Conservation (phyloP, 2,329 filamentous ascomycete genomes). For the Colletotrichum noveboracense region DNA sequence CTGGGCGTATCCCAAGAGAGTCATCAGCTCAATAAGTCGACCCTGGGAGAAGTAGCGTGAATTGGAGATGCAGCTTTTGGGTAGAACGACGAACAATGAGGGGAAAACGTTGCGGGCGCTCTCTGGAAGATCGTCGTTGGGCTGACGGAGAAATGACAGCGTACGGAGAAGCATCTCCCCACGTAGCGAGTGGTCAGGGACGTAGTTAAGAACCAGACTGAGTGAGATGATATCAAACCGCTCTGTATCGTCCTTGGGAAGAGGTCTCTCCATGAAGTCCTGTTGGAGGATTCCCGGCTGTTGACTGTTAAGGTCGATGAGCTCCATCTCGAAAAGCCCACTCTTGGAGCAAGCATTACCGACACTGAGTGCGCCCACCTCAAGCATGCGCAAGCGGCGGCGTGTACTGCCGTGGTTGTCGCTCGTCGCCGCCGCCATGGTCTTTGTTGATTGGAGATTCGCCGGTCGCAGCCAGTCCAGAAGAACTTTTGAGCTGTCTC, state of each 20-base stretch:
- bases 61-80: slow-evolving; percentile 86
- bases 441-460: slow-evolving; percentile 27
- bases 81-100: slow-evolving; percentile 86
- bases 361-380: slow-evolving; percentile 87
- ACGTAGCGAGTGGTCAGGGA: slow-evolving; percentile 75
- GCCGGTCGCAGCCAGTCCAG: slow-evolving; percentile 64
- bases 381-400: slow-evolving; percentile 70
- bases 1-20: slow-evolving; percentile 73
- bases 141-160: slow-evolving; percentile 67
- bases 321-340: slow-evolving; percentile 72
- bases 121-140: slow-evolving; percentile 24
- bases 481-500: slow-evolving; percentile 69
- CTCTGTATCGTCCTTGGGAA: slow-evolving; percentile 67
- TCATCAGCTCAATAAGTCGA: slow-evolving; percentile 76
- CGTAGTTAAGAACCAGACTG: slow-evolving; percentile 93
- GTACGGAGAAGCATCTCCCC: slow-evolving; percentile 87
- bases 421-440: not conserved
- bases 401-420: not conserved
- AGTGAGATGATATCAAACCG: slow-evolving; percentile 90
- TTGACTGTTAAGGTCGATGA: slow-evolving; percentile 92
- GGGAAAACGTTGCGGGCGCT: slow-evolving; percentile 54
- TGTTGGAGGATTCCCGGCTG: slow-evolving; percentile 81
- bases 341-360: slow-evolving; percentile 83
- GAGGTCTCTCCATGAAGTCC: slow-evolving; percentile 89
- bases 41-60: slow-evolving; percentile 85